Conservation (phyloP, 2,329 filamentous ascomycete genomes). For the Beauveria medogensis region DNA sequence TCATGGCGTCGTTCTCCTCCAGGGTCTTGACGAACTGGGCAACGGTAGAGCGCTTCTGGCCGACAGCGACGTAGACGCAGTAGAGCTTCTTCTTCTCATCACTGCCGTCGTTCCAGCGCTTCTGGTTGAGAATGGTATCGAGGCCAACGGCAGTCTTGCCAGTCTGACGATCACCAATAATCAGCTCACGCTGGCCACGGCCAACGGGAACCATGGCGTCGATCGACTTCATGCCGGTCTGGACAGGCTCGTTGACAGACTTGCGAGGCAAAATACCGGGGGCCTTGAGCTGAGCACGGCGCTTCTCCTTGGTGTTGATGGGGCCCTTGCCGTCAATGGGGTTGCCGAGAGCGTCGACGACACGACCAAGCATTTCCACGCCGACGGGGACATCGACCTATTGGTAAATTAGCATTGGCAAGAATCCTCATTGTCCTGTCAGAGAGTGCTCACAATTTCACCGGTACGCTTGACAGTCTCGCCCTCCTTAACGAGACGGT, state of each 20-base stretch:
- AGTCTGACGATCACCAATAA: conserved; percentile 99
- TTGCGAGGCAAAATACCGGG: conserved; percentile 94
- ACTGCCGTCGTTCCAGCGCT: conserved; percentile 82
- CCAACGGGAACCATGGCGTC: conserved; percentile 99
- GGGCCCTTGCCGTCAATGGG: conserved; percentile 99
- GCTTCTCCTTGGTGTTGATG: conserved; percentile 81
- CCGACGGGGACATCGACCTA: conserved; percentile 97
- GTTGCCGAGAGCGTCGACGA: conserved; percentile 97
- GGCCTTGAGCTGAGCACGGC: conserved; percentile 98
- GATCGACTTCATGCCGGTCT: conserved; percentile 98
- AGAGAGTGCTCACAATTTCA: conserved; percentile 71
- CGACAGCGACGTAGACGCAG: conserved; percentile 98
- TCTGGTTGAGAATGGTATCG: conserved; percentile 98
- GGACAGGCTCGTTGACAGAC: conserved; percentile 97
- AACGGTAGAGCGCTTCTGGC: conserved; percentile 99
- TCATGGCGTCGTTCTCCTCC: conserved; percentile 99
- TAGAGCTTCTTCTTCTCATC: conserved; percentile 99
- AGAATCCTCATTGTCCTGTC: background rate
- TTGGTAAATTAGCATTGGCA: background rate
- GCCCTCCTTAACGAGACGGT: conserved; percentile 99
- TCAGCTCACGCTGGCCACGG: conserved; percentile 99
- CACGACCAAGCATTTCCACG: conserved; percentile 87
- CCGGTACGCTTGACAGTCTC: conserved; percentile 99
- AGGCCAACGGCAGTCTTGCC: conserved; percentile 99
- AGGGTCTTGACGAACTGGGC: conserved; percentile 99